phyloP scores from a whole-genome alignment of 2,329 filamentous ascomycete species.

The Curvularia sp. region DNA sequence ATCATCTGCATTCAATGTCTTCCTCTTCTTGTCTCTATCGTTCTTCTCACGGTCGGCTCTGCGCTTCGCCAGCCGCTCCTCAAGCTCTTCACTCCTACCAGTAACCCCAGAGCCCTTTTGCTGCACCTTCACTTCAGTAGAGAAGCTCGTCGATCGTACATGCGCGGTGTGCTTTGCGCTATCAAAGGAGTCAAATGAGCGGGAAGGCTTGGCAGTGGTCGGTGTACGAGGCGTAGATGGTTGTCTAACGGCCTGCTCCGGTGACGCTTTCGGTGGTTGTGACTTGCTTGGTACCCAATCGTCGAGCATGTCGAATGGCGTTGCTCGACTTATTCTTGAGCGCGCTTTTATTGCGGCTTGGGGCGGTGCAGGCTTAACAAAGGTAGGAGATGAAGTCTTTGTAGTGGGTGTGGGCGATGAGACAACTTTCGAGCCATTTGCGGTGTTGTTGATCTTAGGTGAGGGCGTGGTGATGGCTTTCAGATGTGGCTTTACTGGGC shows the following conservation, averaged over 20 bases:
- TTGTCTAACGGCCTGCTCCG: constrained; percentile 2
- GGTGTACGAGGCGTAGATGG: not conserved
- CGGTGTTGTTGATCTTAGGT: constrained; percentile 1
- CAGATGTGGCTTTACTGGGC: constrained; percentile 7
- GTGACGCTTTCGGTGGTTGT: constrained; percentile 4
- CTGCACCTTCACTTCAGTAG: constrained; percentile 16
- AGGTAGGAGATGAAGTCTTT: constrained; percentile 11
- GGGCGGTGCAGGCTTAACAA: constrained; percentile 32
- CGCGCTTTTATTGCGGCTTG: constrained; percentile 17
- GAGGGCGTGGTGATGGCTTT: constrained; percentile 9
- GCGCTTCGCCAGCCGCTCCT: constrained; percentile 42
- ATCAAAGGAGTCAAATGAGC: not conserved
- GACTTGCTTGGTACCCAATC: constrained; percentile 23
- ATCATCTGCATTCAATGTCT: constrained; percentile 42
- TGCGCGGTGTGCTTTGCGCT: not conserved
- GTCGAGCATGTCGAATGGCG: constrained; percentile 39
- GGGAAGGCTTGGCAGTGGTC: not conserved
- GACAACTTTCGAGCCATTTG: constrained; percentile 1
- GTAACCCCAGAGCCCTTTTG: not conserved
- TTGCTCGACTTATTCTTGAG: constrained; percentile 27
- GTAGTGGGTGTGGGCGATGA: not conserved
- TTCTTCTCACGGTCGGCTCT: constrained; percentile 37
- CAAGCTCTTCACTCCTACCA: constrained; percentile 29
- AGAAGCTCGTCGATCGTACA: constrained; percentile 14
- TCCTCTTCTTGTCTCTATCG: constrained; percentile 36